Percentiles rank a stretch among this genome's conserved stretches.
Evolutionary conservation across 176 grass and related monocot genomes (phyloP).

Genomic region (Eleusine indica): DNA sequence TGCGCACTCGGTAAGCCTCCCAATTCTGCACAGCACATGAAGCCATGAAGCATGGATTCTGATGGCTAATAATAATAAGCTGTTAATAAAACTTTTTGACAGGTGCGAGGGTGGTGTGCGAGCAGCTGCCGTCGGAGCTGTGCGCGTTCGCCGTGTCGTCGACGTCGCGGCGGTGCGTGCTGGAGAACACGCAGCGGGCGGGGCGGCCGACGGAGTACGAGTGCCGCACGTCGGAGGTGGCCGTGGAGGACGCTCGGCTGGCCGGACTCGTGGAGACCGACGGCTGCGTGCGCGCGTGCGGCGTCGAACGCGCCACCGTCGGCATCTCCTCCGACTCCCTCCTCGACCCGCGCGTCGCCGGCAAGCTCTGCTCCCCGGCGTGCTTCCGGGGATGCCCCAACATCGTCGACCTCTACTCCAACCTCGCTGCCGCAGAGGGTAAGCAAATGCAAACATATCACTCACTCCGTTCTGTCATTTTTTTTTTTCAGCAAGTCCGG

Average conservation of each 20-base stretch:
- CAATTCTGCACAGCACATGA: background rate
- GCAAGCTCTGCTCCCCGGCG: constrained; percentile 51
- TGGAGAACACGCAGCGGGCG: constrained; percentile 55
- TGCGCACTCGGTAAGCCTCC: constrained; percentile 38
- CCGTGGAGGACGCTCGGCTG: constrained; percentile 34
- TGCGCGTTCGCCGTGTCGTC: constrained; percentile 79
- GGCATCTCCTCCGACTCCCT: constrained; percentile 85
- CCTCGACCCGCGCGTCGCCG: constrained; percentile 50
- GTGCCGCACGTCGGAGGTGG: constrained; percentile 78
- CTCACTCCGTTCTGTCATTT: no score
- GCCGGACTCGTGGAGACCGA: constrained; percentile 49
- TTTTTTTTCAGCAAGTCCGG: no score
- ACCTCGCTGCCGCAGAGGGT: constrained; percentile 81
- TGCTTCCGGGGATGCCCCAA: constrained; percentile 73
- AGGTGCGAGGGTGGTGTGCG: constrained; percentile 51
- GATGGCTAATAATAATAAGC: background rate
- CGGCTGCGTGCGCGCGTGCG: constrained; percentile 59
- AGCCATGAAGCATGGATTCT: background rate
- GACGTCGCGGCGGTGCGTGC: constrained; percentile 64
- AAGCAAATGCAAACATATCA: background rate
- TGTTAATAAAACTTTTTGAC: background rate
- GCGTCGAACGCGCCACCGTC: constrained; percentile 61
- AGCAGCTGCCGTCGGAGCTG: constrained; percentile 56
- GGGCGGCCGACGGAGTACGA: constrained; percentile 51
- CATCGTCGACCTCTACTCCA: constrained; percentile 79